Percentiles rank a stretch among this genome's conserved stretches.
Conservation (phyloP, 139 green algal species). For the Tetraselmis striata region DNA sequence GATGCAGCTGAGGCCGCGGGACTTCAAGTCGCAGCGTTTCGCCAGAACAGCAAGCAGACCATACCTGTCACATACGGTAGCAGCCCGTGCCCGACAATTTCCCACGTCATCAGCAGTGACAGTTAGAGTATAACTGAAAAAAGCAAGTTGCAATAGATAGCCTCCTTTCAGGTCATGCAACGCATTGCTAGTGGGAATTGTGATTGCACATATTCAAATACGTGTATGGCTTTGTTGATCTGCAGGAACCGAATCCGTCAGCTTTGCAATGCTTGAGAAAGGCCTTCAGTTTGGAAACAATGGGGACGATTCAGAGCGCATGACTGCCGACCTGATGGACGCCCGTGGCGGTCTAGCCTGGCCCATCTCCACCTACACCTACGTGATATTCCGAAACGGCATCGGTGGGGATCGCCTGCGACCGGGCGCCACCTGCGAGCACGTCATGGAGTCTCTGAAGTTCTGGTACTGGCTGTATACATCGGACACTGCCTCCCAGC, state of each 20-base stretch:
- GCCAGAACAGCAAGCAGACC: neutral
- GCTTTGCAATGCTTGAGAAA: neutral
- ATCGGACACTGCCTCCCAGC: neutral
- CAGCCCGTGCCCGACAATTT: too few relatives aligned
- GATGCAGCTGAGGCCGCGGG: neutral
- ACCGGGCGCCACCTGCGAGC: neutral
- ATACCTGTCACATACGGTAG: neutral
- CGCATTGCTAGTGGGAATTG: too few relatives aligned
- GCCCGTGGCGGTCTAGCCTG: neutral
- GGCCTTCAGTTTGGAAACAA: neutral
- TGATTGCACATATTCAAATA: too few relatives aligned
- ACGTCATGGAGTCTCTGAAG: neutral
- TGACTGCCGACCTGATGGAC: neutral
- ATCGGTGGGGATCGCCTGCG: neutral
- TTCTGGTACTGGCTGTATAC: conserved; percentile 3
- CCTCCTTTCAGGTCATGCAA: too few relatives aligned
- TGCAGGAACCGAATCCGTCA: neutral
- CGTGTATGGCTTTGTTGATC: too few relatives aligned
- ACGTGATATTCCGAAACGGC: neutral
- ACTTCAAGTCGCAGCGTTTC: neutral
- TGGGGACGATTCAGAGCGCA: neutral
- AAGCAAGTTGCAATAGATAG: too few relatives aligned
- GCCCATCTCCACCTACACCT: neutral
- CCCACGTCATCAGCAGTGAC: too few relatives aligned
- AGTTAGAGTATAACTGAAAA: too few relatives aligned